Base-by-base conservation (phyloP, 768 basidiomycete genomes). In the Mycena leptocephala region DNA sequence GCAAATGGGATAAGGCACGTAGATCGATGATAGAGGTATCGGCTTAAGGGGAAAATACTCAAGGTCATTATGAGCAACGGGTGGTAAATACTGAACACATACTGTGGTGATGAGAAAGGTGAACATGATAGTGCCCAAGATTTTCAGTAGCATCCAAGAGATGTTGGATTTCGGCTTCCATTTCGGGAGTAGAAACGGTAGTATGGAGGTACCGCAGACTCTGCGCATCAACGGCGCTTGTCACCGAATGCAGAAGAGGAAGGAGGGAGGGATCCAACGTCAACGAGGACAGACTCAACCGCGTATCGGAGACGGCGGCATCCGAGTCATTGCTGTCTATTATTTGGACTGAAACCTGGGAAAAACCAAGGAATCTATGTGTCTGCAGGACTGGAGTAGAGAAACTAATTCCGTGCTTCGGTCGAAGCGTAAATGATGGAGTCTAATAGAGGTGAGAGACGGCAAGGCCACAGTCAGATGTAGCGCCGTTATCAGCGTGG, bases 91-190 rank as follows among this genome's bases (percentile, higher is more conserved):
- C 16, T 0, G 61, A 37, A 28, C 9, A 24, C 76, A 2, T 24
- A 77, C 76, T 74, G 26, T 61, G 62, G 20, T 74, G 56, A 35
- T 77, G 72, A 24, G 26, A 22, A 30, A 77, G 62, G 11, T 26
- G 3, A 3, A 74, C 24, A 37, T 66, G 63, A 13, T 32, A 72
- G 28, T 74, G 61, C 18, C 16, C n/a, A 2, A 77, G 55, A 22
- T 41, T 30, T 13, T 33, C 46, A 0, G 63, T 74, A 16, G 39
- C 30, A 22, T 70, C 62, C 33, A 77, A 56, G 6, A 77, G n/a
- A n/a, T 8, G 32, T 32, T 74, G 76, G 7, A 26, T 43, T 33
- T 74, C 39, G 10, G 62, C 41, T 16, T 74, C 76, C 24, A 59
- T 32, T 16, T 56, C 72, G 14, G 67, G 62, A 2, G 48, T 18